Percentiles rank a stretch among this genome's conserved stretches.
These are phyloP conservation scores for Claviceps paspali DNA, from an alignment of 2,329 filamentous ascomycete species.

Conservation along the genomic window DNA sequence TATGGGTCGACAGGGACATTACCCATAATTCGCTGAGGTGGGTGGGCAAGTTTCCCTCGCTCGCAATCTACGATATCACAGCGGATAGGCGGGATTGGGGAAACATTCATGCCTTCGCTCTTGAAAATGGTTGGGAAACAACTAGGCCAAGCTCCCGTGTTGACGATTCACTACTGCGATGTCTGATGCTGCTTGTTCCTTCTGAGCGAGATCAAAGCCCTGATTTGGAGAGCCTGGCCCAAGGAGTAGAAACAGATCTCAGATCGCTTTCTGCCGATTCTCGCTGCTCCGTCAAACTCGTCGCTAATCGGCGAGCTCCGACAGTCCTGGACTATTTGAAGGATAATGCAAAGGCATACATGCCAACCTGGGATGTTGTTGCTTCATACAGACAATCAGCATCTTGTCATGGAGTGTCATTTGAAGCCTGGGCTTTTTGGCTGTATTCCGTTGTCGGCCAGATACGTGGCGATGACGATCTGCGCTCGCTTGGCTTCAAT, in stretches of 20 bases:
- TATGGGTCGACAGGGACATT: constrained; percentile 26
- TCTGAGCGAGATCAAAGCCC: constrained; percentile 12
- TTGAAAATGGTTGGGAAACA: constrained; percentile 20
- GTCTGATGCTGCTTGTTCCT: constrained; percentile 21
- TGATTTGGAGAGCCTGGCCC: constrained; percentile 13
- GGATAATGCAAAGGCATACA: constrained; percentile 16
- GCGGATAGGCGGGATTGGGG: constrained; percentile 22
- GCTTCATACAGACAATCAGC: constrained; percentile 14
- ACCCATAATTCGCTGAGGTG: constrained; percentile 26
- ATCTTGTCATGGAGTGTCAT: constrained; percentile 20
- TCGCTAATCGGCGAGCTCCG: constrained; percentile 15
- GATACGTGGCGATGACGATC: constrained; percentile 19
- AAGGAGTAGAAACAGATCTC: constrained; percentile 21
- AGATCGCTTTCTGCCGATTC: constrained; percentile 19
- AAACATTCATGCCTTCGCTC: constrained; percentile 10
- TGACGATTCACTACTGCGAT: constrained; percentile 19
- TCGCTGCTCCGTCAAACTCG: constrained; percentile 17
- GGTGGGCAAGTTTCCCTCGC: constrained; percentile 26
- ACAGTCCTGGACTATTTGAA: constrained; percentile 19
- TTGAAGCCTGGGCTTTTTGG: constrained; percentile 27
- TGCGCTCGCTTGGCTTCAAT: constrained; percentile 10
- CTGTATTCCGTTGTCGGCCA: constrained; percentile 25
- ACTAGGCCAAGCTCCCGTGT: constrained; percentile 11
- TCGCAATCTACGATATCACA: constrained; percentile 29
- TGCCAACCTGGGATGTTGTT: constrained; percentile 16